Conservation (phyloP, 345 rosid species). For the Trapa incisa region DNA sequence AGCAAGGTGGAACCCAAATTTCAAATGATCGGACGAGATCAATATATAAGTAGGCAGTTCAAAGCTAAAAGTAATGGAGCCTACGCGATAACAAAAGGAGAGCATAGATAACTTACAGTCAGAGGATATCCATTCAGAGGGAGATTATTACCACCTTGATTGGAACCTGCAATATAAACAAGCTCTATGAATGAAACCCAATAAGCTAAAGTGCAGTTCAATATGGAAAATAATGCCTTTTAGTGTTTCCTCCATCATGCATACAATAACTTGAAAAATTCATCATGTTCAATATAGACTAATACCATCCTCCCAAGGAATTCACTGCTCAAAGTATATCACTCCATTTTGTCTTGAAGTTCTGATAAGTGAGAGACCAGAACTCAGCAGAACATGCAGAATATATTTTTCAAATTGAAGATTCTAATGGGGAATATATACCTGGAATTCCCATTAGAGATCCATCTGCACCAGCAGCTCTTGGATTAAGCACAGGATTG, state of each 20-base stretch:
- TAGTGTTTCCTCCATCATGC: no score
- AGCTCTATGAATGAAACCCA: neutral
- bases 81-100: no score
- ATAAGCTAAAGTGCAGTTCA: neutral
- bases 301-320: neutral
- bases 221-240: neutral
- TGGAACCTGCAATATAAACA: conserved; percentile 55
- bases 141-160: conserved; percentile 75
- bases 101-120: conserved; percentile 34
- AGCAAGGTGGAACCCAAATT: no score
- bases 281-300: neutral
- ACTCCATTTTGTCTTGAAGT: neutral
- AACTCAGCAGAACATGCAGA: neutral
- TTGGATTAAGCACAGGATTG: conserved; percentile 72
- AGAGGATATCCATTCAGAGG: conserved; percentile 96
- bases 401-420: neutral
- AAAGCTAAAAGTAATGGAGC: no score
- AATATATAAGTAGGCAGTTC: no score
- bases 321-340: neutral
- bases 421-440: conserved; percentile 11
- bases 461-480: conserved; percentile 81
- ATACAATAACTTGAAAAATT: neutral
- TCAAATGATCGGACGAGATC: no score
- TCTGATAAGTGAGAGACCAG: neutral
- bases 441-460: conserved; percentile 90